A percentile compares a stretch with the other conserved stretches of the same genome.
phyloP scores from a whole-genome alignment of 208 protist species.

The Crithidia mellificae region DNA sequence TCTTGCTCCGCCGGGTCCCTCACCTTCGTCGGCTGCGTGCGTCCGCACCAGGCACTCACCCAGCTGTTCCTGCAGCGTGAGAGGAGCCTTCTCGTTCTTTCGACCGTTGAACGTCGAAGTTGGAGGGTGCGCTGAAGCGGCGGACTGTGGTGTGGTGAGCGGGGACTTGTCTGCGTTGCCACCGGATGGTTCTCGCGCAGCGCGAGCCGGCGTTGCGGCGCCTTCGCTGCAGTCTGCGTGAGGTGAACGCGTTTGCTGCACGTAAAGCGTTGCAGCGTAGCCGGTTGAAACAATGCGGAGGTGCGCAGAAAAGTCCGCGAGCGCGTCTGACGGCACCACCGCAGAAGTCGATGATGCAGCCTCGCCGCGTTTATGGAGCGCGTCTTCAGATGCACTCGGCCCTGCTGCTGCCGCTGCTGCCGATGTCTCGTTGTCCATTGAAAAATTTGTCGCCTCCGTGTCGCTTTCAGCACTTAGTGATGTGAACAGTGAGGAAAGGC shows the following conservation, averaged over 20 bases:
- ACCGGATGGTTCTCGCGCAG: too few species aligned
- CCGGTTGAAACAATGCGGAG: conserved; percentile 17
- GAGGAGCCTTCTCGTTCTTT: not conserved
- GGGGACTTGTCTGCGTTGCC: too few species aligned
- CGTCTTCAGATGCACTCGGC: too few species aligned
- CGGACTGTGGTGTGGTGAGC: not conserved
- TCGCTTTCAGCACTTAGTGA: too few species aligned
- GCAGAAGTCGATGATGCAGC: not conserved
- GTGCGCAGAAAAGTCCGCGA: not conserved
- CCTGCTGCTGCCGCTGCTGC: too few species aligned
- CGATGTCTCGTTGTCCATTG: too few species aligned
- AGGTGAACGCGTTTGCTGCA: not conserved
- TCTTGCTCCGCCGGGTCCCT: not conserved
- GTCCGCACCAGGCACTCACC: not conserved
- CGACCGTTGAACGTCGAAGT: not conserved
- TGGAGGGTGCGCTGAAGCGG: not conserved
- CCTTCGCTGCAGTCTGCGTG: not conserved
- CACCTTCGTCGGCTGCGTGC: not conserved
- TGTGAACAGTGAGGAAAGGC: too few species aligned
- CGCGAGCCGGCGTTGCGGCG: not conserved
- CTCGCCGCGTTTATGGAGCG: too few species aligned
- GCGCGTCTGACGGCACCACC: not conserved
- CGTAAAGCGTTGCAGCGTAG: conserved; percentile 14
- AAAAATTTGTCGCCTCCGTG: too few species aligned
- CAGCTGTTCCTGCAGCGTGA: conserved; percentile 4